Base-by-base conservation (phyloP, 495 filamentous ascomycete species). In the Penicillium arizonense region DNA sequence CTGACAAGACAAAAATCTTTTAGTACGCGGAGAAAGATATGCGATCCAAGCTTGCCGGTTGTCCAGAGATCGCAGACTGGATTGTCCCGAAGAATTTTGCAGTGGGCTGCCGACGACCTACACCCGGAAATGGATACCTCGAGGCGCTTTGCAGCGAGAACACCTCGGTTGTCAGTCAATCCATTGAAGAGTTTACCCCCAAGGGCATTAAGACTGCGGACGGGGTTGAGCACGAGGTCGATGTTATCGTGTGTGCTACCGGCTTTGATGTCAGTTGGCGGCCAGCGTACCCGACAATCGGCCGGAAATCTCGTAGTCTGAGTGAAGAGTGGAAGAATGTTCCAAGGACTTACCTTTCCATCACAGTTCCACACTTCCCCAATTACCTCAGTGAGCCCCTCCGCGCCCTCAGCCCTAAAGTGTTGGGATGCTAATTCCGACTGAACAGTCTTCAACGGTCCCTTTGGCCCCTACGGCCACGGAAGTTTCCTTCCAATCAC, bases 311-410 rank as follows among this genome's bases (percentile, higher is more conserved):
- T 18, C 18, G 18, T 18, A 18, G 18, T 51, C 36, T 64, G 23
- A 23, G 8, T 24, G 33, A 52, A 10, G 37, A 57, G 24, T 57
- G 61, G 56, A 26, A 13, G 8, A 14, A 46, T 33, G 21, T 38
- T 2, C 57, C 57, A 12, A 28, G 24, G 36, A 68, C 73, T 6
- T 18, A 18, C 18, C 18, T 18, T 18, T 18, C 18, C 18, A 18
- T 18, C 18, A 18, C 18, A 18, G 18, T 18, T 18, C 18, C 18
- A 18, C 18, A 18, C 18, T 18, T 18, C 18, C 18, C 18, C 18
- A 18, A 18, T 18, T 18, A 18, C 18, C 18, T 18, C 18, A 18
- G 18, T 18, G 18, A 85, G 85, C 57, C 73, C 79, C 32, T 77
- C 74, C 12, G 5, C 20, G 13, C 37, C 16, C 37, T 42, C 39